Base-by-base conservation (phyloP, 2,329 filamentous ascomycete species). In the Simplicillium aogashimaense region DNA sequence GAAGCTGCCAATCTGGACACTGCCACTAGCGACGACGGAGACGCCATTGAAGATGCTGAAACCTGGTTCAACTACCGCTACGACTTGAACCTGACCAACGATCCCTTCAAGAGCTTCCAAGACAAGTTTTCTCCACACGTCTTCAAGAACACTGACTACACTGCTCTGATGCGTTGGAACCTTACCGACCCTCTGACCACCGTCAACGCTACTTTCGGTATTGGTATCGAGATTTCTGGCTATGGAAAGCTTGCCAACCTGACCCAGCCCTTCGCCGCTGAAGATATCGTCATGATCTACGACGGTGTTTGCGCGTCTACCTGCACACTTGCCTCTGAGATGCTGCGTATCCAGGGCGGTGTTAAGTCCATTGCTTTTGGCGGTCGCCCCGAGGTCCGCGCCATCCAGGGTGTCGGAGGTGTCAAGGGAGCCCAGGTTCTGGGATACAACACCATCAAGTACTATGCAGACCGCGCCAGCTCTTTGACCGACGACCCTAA, bases 241-340 rank as follows among this genome's bases (percentile, higher is more conserved):
- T 73, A 72, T 50, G 56, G 41, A 7, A 15, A 32, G 12, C 30
- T 32, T 15, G 25, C 28, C 3, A 28, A 34, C 8, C 4, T 41
- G n/a, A 12, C 7, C 3, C 36, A 37, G 13, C 29, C 45, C 43
- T 72, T 67, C 47, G 46, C 53, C 7, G 45, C 60, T 2, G 55
- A 66, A 17, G 48, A 68, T 35, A 64, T 70, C 29, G 44, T 65
- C 16, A 47, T 70, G 25, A 54, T 75, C 39, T 67, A 66, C 6
- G 73, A 80, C 47, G 77, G 77, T 17, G 62, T 61, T 43, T 83
- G 78, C 52, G 68, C 64, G 10, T 79, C 74, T 0, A 76, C 78
- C 3, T 82, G 78, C 54, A 69, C 74, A 25, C 60, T 76, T 32
- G 76, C 81, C 52, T 62, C 64, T 11, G 67, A 76, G 35, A 62